These are phyloP conservation scores for Cladosporium sp. DNA, from an alignment of 2,329 filamentous ascomycete species.

Conservation along the genomic window DNA sequence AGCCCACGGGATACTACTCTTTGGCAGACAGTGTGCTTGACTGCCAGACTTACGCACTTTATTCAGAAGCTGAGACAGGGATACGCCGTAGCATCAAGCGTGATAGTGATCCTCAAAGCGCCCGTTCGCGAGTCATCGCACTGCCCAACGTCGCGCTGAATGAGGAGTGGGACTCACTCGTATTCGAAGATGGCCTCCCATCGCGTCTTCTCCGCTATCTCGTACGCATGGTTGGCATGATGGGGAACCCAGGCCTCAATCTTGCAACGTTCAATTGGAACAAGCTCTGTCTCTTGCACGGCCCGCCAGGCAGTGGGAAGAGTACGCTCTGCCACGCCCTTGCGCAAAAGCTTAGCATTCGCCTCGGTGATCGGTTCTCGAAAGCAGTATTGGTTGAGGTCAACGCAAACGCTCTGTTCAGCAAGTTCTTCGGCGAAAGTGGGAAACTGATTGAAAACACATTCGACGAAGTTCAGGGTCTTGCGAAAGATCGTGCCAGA, in stretches of 20 bases:
- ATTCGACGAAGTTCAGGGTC: constrained; percentile 34
- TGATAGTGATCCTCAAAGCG: constrained; percentile 22
- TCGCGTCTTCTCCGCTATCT: constrained; percentile 35
- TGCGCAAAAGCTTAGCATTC: constrained; percentile 47
- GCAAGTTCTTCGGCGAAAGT: constrained; percentile 45
- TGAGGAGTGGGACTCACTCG: constrained; percentile 41
- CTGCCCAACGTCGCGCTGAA: constrained; percentile 37
- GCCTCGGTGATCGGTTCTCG: constrained; percentile 33
- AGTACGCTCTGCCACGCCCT: constrained; percentile 41
- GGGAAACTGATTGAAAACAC: constrained; percentile 38
- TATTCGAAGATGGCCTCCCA: constrained; percentile 39
- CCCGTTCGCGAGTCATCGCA: constrained; percentile 29
- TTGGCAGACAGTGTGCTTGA: constrained; percentile 34
- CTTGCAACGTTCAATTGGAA: constrained; percentile 40
- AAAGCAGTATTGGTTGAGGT: constrained; percentile 38
- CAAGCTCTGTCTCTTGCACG: constrained; percentile 38
- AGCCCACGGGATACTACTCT: constrained; percentile 19
- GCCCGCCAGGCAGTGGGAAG: constrained; percentile 40
- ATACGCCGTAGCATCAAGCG: constrained; percentile 20
- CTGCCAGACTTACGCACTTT: constrained; percentile 38
- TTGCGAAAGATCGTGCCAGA: constrained; percentile 35
- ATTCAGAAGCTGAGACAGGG: constrained; percentile 21
- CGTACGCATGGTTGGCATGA: constrained; percentile 33
- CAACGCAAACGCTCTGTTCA: constrained; percentile 40
- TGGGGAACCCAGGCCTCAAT: constrained; percentile 31